Evolutionary conservation across 2,329 filamentous ascomycete genomes (phyloP).

Genomic region (Cercospora brassicicola): DNA sequence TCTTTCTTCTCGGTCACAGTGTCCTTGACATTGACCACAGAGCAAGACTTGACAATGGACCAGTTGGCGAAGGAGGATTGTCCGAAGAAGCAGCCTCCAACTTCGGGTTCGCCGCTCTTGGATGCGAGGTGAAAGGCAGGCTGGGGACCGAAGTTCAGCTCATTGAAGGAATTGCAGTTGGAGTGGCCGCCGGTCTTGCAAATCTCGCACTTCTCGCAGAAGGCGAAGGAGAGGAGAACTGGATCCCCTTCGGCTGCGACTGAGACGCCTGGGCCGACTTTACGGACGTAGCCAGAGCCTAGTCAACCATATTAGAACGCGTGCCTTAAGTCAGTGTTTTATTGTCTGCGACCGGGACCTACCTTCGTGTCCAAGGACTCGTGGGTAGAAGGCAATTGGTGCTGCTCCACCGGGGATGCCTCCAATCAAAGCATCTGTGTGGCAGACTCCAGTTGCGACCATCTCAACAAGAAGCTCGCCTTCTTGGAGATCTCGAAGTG

Average conservation of each 20-base stretch:
- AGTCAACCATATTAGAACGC: no score
- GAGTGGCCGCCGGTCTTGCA: slow-evolving; percentile 50
- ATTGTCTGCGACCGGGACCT: no score
- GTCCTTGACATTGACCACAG: slow-evolving; percentile 46
- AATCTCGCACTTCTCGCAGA: slow-evolving; percentile 50
- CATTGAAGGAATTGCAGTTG: slow-evolving; percentile 52
- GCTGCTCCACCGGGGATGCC: slow-evolving; percentile 39
- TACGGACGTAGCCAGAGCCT: slow-evolving; percentile 53
- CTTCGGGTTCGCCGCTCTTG: slow-evolving; percentile 32
- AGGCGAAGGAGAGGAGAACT: slow-evolving; percentile 52
- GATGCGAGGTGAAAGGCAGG: slow-evolving; percentile 32
- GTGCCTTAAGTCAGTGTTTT: no score
- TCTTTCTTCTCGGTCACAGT: slow-evolving; percentile 43
- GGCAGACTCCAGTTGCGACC: slow-evolving; percentile 56
- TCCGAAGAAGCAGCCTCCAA: slow-evolving; percentile 51
- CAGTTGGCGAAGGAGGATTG: slow-evolving; percentile 49
- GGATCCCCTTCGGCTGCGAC: slow-evolving; percentile 49
- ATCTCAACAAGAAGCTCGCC: slow-evolving; percentile 57
- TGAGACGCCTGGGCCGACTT: slow-evolving; percentile 45
- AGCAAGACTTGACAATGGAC: slow-evolving; percentile 44
- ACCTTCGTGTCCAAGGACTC: slow-evolving; percentile 58
- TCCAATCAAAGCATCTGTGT: slow-evolving; percentile 55
- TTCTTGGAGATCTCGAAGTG: slow-evolving; percentile 40
- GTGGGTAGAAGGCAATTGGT: slow-evolving; percentile 47
- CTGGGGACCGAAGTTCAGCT: slow-evolving; percentile 46